Percentiles rank a stretch among this genome's conserved stretches.
phyloP scores from a whole-genome alignment of 2,329 filamentous ascomycete species.

The Dactylellina drechsleri region DNA sequence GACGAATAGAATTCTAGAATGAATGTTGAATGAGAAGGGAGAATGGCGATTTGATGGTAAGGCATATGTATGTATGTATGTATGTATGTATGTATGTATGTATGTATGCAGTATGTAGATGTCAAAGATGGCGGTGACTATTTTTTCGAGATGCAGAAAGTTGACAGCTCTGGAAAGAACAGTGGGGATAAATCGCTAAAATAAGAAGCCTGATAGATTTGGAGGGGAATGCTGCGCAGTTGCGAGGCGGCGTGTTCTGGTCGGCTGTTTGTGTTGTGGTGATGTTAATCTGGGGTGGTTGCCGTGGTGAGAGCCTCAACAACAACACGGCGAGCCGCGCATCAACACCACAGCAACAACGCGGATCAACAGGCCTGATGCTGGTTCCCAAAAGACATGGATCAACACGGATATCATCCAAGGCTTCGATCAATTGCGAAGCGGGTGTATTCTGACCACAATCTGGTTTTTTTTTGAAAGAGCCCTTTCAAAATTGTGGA shows the following conservation, averaged over 20 bases:
- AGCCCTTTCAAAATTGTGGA: too few relatives aligned
- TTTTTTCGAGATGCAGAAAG: neutral
- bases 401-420: neutral
- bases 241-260: conserved; percentile 1
- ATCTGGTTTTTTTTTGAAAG: too few relatives aligned
- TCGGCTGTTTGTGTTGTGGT: conserved; percentile 38
- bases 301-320: conserved; percentile 34
- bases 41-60: neutral
- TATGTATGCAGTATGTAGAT: neutral
- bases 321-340: conserved; percentile 11
- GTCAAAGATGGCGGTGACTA: neutral
- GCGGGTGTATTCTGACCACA: too few relatives aligned
- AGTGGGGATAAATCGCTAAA: too few relatives aligned
- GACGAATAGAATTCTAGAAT: conserved; percentile 22
- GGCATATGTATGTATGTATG: neutral
- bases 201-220: neutral
- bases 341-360: conserved; percentile 7
- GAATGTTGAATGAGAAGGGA: conserved; percentile 8
- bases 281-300: conserved; percentile 36
- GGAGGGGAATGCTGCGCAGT: neutral
- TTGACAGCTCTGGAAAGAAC: neutral
- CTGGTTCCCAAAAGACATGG: neutral
- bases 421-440: too few relatives aligned
- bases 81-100: neutral
- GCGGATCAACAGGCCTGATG: conserved; percentile 1